These are phyloP conservation scores for Cyberlindnera mrakii DNA, from an alignment of 805 yeast species.

Conservation along the genomic window DNA sequence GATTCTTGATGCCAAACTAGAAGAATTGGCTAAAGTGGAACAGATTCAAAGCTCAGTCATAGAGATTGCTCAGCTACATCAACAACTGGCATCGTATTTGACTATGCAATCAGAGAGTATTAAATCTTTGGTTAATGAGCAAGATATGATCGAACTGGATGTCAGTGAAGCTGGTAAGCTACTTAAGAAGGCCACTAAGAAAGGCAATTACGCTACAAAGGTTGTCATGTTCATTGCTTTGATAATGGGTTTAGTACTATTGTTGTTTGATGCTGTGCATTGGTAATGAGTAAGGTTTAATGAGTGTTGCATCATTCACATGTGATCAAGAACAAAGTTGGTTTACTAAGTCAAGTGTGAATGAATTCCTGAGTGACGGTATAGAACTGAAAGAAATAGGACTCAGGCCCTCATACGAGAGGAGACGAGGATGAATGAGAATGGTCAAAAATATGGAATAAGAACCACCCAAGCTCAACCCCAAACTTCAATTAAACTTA, in stretches of 20 bases:
- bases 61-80: constrained; percentile 71
- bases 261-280: constrained; percentile 26
- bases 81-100: constrained; percentile 68
- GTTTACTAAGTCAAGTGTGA: too few relatives aligned
- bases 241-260: constrained; percentile 46
- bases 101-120: constrained; percentile 69
- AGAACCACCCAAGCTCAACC: too few relatives aligned
- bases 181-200: constrained; percentile 58
- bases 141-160: constrained; percentile 59
- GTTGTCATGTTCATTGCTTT: constrained; percentile 51
- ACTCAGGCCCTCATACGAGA: too few relatives aligned
- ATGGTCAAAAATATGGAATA: too few relatives aligned
- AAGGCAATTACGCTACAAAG: constrained; percentile 57
- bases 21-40: constrained; percentile 54
- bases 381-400: too few relatives aligned
- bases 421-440: too few relatives aligned
- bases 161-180: constrained; percentile 67
- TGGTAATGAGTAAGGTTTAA: neutral
- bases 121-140: constrained; percentile 54
- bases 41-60: constrained; percentile 55
- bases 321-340: neutral
- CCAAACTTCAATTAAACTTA: too few relatives aligned
- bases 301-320: neutral
- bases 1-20: constrained; percentile 46
- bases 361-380: too few relatives aligned